phyloP scores from a whole-genome alignment of 345 rosid genomes.

The Melaleuca alternifolia region DNA sequence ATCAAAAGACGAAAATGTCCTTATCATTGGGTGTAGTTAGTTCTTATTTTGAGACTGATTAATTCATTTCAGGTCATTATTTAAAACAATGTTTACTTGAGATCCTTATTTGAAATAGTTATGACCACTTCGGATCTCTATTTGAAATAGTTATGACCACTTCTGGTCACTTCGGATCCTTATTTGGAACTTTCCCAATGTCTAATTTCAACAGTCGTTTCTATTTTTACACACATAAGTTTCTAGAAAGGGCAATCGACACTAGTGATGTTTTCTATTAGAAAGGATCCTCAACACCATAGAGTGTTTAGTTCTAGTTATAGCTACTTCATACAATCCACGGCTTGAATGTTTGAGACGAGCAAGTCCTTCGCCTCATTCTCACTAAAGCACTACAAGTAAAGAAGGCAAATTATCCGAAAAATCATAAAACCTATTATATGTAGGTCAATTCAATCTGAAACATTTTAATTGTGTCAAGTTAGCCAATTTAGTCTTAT shows the following conservation, averaged over 20 bases:
- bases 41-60: too few species aligned
- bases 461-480: neutral
- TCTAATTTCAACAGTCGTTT: neutral
- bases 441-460: neutral
- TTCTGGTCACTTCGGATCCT: too few species aligned
- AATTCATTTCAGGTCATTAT: too few species aligned
- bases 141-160: too few species aligned
- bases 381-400: neutral
- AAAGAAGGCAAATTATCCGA: neutral
- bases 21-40: too few species aligned
- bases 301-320: neutral
- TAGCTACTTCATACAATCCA: neutral
- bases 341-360: neutral
- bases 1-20: too few species aligned
- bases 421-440: neutral
- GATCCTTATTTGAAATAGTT: too few species aligned
- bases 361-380: too few species aligned
- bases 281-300: neutral
- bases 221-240: neutral
- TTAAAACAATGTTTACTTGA: too few species aligned
- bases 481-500: neutral
- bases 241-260: neutral
- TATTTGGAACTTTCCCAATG: too few species aligned
- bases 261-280: neutral
- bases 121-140: too few species aligned